phyloP scores from a whole-genome alignment of 805 yeast species.

The Monosporozyma unispora region DNA sequence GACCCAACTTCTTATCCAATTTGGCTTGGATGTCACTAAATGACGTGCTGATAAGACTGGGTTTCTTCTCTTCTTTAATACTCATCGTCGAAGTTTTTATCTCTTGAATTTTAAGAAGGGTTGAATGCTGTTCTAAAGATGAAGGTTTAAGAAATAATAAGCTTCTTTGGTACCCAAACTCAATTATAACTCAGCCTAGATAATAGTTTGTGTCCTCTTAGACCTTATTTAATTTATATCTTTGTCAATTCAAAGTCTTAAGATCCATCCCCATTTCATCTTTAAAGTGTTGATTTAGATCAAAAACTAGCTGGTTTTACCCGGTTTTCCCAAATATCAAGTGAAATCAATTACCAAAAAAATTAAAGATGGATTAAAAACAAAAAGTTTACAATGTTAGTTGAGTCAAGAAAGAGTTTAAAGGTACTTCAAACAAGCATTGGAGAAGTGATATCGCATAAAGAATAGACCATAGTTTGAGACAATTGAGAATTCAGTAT shows the following conservation, averaged over 20 bases:
- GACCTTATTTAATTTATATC: no score
- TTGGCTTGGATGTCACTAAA: slow-evolving; percentile 31
- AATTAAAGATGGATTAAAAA: background rate
- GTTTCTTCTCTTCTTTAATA: background rate
- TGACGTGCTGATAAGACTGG: slow-evolving; percentile 1
- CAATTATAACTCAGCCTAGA: no score
- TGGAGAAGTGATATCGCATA: no score
- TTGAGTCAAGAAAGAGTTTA: background rate
- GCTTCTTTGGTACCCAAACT: no score
- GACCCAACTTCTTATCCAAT: slow-evolving; percentile 48
- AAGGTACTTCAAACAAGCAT: no score
- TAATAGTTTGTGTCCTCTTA: no score
- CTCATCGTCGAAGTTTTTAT: background rate
- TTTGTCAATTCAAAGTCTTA: no score
- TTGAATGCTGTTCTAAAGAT: no score
- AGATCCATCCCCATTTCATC: background rate
- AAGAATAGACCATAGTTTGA: no score
- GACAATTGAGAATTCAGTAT: no score
- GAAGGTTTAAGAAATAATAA: no score
- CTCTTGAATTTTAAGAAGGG: background rate
- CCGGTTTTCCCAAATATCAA: background rate
- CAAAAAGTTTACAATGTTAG: background rate
- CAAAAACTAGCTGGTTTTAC: background rate
- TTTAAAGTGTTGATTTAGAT: background rate
- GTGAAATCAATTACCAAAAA: background rate